A percentile compares a stretch with the other conserved stretches of the same genome.
These are phyloP conservation scores for Leishmania aethiopica DNA, from an alignment of 208 protist genomes.

Conservation along the genomic window DNA sequence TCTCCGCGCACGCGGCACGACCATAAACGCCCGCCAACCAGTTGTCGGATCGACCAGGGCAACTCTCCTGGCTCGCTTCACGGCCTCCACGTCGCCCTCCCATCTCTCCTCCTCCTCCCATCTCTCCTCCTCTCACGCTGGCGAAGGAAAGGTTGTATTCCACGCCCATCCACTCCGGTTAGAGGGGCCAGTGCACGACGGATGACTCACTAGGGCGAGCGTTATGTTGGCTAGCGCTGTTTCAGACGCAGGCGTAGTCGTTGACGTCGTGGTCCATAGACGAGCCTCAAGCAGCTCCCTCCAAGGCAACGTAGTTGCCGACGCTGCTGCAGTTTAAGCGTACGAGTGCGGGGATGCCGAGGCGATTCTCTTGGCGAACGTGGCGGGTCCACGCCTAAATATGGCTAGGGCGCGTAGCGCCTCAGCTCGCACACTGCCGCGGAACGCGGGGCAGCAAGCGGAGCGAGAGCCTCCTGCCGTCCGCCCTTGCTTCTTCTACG, in stretches of 20 bases:
- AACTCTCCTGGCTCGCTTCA: no score
- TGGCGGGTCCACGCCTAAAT: not conserved
- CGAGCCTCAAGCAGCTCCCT: not conserved
- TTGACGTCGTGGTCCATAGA: conserved; percentile 17
- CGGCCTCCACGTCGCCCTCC: no score
- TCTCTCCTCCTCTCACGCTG: not conserved
- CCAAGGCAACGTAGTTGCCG: conserved; percentile 5
- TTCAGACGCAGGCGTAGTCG: conserved; percentile 12
- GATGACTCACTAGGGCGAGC: not conserved
- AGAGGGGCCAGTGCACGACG: not conserved
- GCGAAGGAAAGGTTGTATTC: not conserved
- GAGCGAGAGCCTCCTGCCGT: not conserved
- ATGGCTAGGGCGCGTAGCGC: not conserved
- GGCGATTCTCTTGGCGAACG: conserved; percentile 2
- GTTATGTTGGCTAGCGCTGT: conserved; percentile 22
- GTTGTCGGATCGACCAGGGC: no score
- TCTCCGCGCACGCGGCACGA: no score
- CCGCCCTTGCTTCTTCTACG: conserved; percentile 29
- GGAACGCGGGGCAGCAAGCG: not conserved
- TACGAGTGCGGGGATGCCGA: conserved; percentile 5
- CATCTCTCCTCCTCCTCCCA: no score
- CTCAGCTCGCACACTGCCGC: not conserved
- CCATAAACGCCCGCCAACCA: no score
- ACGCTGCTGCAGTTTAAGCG: conserved; percentile 13
- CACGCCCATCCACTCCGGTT: not conserved